Percentiles rank a stretch among this genome's conserved stretches.
These are phyloP conservation scores for Termitomyces sp. DNA, from an alignment of 768 basidiomycete genomes.

Conservation along the genomic window DNA sequence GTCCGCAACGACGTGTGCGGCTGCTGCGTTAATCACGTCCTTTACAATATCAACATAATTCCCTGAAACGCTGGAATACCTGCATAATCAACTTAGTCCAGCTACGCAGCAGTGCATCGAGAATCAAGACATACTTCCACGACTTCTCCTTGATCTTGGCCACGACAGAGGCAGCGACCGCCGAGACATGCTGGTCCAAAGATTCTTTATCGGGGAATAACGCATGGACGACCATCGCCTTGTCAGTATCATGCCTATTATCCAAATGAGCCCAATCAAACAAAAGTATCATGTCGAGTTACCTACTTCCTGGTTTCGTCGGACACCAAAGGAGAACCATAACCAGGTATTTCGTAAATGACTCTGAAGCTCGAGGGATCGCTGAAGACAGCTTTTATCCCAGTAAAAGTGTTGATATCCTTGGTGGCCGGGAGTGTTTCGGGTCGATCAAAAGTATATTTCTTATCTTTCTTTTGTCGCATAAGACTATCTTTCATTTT, in stretches of 20 bases:
- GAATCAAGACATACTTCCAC: constrained; percentile 16
- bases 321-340: constrained; percentile 34
- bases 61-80: constrained; percentile 26
- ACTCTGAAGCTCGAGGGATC: constrained; percentile 31
- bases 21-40: constrained; percentile 41
- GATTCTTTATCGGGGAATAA: constrained; percentile 31
- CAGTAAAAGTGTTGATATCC: constrained; percentile 26
- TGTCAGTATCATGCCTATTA: constrained; percentile 27
- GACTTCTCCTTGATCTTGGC: constrained; percentile 27
- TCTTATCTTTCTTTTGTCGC: constrained; percentile 28
- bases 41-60: constrained; percentile 41
- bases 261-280: too few species aligned
- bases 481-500: constrained; percentile 30
- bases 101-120: constrained; percentile 18
- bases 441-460: constrained; percentile 41
- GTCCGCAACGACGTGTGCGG: constrained; percentile 35
- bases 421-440: constrained; percentile 20
- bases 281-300: neutral
- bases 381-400: constrained; percentile 28
- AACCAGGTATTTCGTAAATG: constrained; percentile 32
- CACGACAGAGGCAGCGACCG: constrained; percentile 22
- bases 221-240: constrained; percentile 24
- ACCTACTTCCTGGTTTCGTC: constrained; percentile 30
- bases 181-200: constrained; percentile 21
- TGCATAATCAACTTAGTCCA: neutral